Conservation (phyloP, 768 basidiomycete genomes). For the Chalciporus pseudorubinellus region DNA sequence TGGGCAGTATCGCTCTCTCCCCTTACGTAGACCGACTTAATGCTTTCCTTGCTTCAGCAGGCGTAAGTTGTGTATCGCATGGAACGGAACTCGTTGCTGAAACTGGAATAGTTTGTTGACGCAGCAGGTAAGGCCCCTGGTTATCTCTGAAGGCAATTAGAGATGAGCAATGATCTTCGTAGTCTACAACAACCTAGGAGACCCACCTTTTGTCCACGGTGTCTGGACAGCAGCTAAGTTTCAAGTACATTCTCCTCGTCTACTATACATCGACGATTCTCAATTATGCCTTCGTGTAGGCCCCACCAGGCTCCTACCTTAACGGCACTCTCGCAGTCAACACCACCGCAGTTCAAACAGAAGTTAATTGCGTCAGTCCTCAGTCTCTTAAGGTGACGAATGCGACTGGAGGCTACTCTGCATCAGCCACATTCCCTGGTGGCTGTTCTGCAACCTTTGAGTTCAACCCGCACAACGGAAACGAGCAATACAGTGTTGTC, state of each 20-base stretch:
- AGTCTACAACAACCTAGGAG: constrained; percentile 41
- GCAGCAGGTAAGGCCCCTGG: constrained; percentile 23
- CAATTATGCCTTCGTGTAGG: constrained; percentile 29
- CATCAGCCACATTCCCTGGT: constrained; percentile 44
- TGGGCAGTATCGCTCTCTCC: constrained; percentile 43
- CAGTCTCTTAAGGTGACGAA: constrained; percentile 24
- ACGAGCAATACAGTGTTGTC: constrained; percentile 50
- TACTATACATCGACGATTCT: background rate
- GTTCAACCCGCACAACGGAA: constrained; percentile 39
- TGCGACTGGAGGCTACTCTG: constrained; percentile 30
- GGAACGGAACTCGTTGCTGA: background rate
- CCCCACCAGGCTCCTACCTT: constrained; percentile 40
- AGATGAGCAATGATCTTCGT: background rate
- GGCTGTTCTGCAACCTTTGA: constrained; percentile 43
- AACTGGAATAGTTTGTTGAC: constrained; percentile 33
- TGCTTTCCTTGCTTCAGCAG: constrained; percentile 59
- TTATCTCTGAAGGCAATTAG: background rate
- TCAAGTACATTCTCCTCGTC: constrained; percentile 32
- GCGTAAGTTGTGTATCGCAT: constrained; percentile 35
- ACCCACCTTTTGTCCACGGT: constrained; percentile 55
- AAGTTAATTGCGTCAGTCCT: constrained; percentile 47
- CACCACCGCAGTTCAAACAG: constrained; percentile 47
- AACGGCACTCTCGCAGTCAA: constrained; percentile 54
- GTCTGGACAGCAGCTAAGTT: constrained; percentile 59
- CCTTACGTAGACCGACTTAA: constrained; percentile 45